Base-by-base conservation (phyloP, 768 basidiomycete species). In the Termitomyces sp. region DNA sequence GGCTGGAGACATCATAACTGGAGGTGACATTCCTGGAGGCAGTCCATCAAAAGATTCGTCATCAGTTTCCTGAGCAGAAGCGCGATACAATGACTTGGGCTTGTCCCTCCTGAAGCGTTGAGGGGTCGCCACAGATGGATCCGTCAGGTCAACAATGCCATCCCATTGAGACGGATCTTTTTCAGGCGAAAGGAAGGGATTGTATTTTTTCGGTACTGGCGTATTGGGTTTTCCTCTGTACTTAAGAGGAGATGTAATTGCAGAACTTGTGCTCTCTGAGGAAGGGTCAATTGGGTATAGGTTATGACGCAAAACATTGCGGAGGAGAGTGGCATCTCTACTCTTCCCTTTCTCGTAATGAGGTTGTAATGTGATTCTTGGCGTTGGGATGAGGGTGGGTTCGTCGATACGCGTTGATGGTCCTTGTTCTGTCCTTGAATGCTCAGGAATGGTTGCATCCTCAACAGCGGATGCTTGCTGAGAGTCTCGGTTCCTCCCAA, bases 111-210 rank as follows among this genome's bases (percentile, higher is more conserved):
- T 63, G 28, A 66, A 69, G 61, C 74, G 78, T 56, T 69, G 74
- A 20, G 81, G 82, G 18, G 82, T 83, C 23, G 74, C 66, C 18
- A 81, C 72, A 32, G 78, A 75, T 6, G 85, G 79, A 59, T 83
- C 83, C 18, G 80, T 77, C 3, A 92, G 79, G 71, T 95, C 83
- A 36, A 92, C 86, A 36, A 93, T 71, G 10, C 90, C 90, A 65
- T 82, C 82, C 89, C 89, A 91, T 16, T 84, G 72, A 10, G 73
- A 70, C 2, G 85, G 80, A 6, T 79, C 69, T 2, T 73, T 72
- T 50, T 80, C 76, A 4, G 78, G 68, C 0, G 86, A 79, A 7
- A 90, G 77, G 67, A 88, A 86, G 1, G 86, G 84, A 58, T 88
- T 89, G 13, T 77, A 72, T 33, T 72, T 72, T 61, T 82, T 84